phyloP scores from a whole-genome alignment of 2,329 filamentous ascomycete genomes.

The Trichoderma afroharzianum region DNA sequence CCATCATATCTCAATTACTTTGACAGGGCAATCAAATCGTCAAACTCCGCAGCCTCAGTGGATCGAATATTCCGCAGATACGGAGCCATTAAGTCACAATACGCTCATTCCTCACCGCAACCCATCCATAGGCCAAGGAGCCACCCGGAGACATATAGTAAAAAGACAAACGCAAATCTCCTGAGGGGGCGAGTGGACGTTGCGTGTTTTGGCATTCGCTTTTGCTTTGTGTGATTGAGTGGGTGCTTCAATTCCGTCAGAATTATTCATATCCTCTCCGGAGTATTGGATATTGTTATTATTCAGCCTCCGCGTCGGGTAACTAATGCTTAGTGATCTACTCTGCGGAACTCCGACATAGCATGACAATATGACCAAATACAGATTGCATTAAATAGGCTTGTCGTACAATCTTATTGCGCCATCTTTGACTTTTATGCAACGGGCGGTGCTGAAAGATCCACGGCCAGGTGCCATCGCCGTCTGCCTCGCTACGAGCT shows the following conservation, averaged over 20 bases:
- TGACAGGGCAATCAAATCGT: neutral
- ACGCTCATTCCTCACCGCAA: neutral
- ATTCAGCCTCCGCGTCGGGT: neutral
- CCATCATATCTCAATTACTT: neutral
- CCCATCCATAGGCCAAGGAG: neutral
- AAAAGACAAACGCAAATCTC: neutral
- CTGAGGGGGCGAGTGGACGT: neutral
- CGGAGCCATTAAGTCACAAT: neutral
- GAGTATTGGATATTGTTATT: neutral
- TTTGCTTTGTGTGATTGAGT: neutral
- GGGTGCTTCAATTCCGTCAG: neutral
- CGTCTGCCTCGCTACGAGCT: neutral
- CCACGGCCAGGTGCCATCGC: neutral
- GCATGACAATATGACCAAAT: neutral
- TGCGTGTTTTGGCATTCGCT: neutral
- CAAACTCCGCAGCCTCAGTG: constrained; percentile 1
- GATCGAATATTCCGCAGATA: constrained; percentile 1
- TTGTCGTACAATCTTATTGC: neutral
- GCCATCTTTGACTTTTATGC: neutral
- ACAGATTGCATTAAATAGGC: neutral
- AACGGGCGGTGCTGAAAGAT: neutral
- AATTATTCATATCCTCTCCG: neutral
- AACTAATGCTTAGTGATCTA: neutral
- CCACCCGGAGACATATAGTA: neutral
- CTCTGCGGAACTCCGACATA: neutral